Evolutionary conservation across 2,329 filamentous ascomycete genomes (phyloP).

Genomic region (Aspergillus flavus): DNA sequence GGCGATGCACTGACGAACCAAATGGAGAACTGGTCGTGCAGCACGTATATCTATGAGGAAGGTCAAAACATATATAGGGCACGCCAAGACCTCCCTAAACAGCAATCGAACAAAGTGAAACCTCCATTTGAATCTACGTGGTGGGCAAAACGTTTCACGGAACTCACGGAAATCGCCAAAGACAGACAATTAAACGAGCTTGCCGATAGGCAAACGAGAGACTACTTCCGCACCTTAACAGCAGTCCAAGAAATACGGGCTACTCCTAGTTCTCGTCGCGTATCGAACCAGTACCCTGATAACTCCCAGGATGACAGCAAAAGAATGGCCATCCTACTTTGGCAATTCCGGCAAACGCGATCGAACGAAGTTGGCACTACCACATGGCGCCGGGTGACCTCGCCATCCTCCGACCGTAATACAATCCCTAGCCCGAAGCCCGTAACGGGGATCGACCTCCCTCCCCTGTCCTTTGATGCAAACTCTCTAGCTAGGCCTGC

Average conservation of each 20-base stretch:
- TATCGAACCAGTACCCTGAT: conserved; percentile 30
- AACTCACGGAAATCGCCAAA: conserved; percentile 35
- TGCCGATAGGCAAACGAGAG: conserved; percentile 38
- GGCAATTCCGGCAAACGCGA: conserved; percentile 50
- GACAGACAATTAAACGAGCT: conserved; percentile 42
- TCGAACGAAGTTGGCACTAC: conserved; percentile 45
- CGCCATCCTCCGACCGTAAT: conserved; percentile 37
- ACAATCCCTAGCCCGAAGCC: conserved; percentile 42
- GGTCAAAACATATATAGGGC: conserved; percentile 34
- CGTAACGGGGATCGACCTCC: conserved; percentile 35
- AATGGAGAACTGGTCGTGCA: conserved; percentile 47
- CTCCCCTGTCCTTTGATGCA: conserved; percentile 40
- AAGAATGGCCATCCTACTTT: conserved; percentile 48
- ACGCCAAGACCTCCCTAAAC: conserved; percentile 37
- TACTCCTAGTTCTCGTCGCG: conserved; percentile 27
- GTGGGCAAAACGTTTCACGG: conserved; percentile 49
- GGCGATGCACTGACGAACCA: conserved; percentile 36
- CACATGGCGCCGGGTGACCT: conserved; percentile 47
- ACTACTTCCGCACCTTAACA: conserved; percentile 44
- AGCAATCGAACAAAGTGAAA: conserved; percentile 44
- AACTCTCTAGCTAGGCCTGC: conserved; percentile 36
- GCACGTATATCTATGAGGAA: conserved; percentile 46
- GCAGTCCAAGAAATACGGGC: conserved; percentile 51
- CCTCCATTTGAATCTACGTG: conserved; percentile 48
- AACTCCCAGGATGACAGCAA: conserved; percentile 34